phyloP scores from a whole-genome alignment of 169 alveolate genomes.

The Prorocentrum cordatum region DNA sequence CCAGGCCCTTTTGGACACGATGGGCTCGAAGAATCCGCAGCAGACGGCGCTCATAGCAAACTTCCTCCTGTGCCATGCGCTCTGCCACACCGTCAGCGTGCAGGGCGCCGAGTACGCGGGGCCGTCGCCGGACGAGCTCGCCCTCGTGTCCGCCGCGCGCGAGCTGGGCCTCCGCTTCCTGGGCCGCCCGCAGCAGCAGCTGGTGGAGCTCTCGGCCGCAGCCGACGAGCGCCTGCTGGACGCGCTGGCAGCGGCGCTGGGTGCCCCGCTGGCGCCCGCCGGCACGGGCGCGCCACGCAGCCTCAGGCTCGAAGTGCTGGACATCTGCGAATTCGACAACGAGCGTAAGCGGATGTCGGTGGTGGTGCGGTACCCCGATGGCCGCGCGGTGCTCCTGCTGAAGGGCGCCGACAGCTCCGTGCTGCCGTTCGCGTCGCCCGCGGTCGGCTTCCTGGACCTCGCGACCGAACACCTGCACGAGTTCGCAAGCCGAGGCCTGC shows the following conservation, averaged over 20 bases:
- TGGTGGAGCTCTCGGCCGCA: not conserved
- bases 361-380: constrained; percentile 72
- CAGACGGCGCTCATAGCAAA: too few relatives aligned
- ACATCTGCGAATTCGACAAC: constrained; percentile 87
- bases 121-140: constrained; percentile 83
- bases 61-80: too few relatives aligned
- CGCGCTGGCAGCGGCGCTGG: too few relatives aligned
- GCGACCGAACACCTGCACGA: not conserved
- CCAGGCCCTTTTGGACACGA: too few relatives aligned
- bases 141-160: constrained; percentile 79
- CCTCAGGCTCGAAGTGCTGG: constrained; percentile 59
- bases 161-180: constrained; percentile 75
- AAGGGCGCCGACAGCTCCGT: constrained; percentile 84
- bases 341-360: constrained; percentile 91
- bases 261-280: too few relatives aligned
- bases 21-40: too few relatives aligned
- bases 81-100: too few relatives aligned
- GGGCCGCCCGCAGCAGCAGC: not conserved
- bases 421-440: constrained; percentile 76
- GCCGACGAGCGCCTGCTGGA: not conserved
- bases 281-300: too few relatives aligned
- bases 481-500: not conserved
- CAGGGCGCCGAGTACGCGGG: constrained; percentile 72
- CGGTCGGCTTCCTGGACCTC: too few relatives aligned
- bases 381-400: constrained; percentile 47